phyloP scores from a whole-genome alignment of 768 basidiomycete genomes.

The Lactarius quietus region DNA sequence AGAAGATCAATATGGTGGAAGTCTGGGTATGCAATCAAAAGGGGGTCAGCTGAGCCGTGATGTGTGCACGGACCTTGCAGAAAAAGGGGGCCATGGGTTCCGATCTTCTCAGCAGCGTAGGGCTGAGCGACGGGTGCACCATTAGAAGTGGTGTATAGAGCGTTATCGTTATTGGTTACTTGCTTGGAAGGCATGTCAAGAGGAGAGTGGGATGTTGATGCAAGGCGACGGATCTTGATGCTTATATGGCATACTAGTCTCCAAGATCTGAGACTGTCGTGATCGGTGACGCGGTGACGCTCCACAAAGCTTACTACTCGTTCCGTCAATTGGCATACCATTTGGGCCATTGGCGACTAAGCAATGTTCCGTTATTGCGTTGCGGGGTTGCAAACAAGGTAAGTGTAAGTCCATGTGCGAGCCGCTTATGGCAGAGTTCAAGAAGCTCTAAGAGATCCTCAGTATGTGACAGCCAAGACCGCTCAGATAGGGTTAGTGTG shows the following conservation, averaged over 20 bases:
- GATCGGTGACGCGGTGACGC: too few species aligned
- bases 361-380: too few species aligned
- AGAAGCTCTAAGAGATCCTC: too few species aligned
- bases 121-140: conserved; percentile 75
- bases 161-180: conserved; percentile 54
- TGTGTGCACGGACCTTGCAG: conserved; percentile 61
- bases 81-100: conserved; percentile 75
- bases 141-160: conserved; percentile 80
- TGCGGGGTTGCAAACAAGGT: too few species aligned
- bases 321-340: too few species aligned
- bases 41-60: conserved; percentile 2
- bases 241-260: not conserved
- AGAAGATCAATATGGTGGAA: conserved; percentile 89
- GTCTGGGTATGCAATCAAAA: conserved; percentile 45
- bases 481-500: too few species aligned
- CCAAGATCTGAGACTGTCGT: not conserved
- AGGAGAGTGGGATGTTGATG: conserved; percentile 1
- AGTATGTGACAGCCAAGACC: too few species aligned
- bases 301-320: too few species aligned
- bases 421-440: too few species aligned
- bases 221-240: not conserved
- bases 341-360: too few species aligned
- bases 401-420: too few species aligned
- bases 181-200: conserved; percentile 61
- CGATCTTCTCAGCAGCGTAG: conserved; percentile 75